phyloP scores from a whole-genome alignment of 2,329 filamentous ascomycete species.

The Aureobasidium sp. region DNA sequence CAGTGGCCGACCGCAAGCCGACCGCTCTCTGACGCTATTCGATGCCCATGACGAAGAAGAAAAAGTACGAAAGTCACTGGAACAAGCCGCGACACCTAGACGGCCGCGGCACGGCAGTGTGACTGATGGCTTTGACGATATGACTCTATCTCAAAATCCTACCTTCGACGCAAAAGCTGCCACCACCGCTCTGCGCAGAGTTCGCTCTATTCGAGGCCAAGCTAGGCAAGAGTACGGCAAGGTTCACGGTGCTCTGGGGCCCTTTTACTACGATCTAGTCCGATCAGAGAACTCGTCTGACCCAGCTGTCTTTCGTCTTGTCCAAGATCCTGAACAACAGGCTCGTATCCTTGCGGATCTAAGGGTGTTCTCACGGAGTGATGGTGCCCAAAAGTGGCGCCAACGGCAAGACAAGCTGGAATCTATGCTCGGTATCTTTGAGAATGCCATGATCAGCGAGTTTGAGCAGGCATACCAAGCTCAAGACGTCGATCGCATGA shows the following conservation, averaged over 20 bases:
- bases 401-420: conserved; percentile 65
- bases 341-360: conserved; percentile 83
- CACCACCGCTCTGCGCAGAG: conserved; percentile 61
- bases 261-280: conserved; percentile 80
- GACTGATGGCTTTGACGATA: conserved; percentile 73
- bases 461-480: conserved; percentile 89
- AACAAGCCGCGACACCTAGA: conserved; percentile 20
- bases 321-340: conserved; percentile 81
- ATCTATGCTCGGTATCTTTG: conserved; percentile 74
- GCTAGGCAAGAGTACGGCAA: conserved; percentile 87
- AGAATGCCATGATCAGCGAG: conserved; percentile 81
- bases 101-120: conserved; percentile 30
- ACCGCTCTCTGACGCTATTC: conserved; percentile 57
- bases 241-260: conserved; percentile 78
- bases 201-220: conserved; percentile 72
- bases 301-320: conserved; percentile 77
- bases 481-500: conserved; percentile 84
- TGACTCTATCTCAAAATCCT: conserved; percentile 45
- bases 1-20: conserved; percentile 33
- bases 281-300: conserved; percentile 67
- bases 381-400: conserved; percentile 68
- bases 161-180: conserved; percentile 40
- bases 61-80: conserved; percentile 40
- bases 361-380: conserved; percentile 68
- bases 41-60: conserved; percentile 65